phyloP scores from a whole-genome alignment of 257 asterid genomes.

The Solanum pimpinellifolium region DNA sequence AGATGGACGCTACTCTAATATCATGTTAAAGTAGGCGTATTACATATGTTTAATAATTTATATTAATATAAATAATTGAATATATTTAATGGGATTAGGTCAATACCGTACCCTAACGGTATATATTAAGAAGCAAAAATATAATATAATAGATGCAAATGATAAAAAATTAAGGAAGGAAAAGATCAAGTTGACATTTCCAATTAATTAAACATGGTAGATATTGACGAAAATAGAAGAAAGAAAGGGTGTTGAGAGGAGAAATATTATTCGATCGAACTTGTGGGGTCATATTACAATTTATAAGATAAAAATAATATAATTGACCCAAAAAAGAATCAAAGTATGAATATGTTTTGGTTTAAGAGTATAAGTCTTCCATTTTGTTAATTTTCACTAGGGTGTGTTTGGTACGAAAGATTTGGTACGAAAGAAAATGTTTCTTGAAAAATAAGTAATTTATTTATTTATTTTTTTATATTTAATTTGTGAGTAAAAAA shows the following conservation, averaged over 20 bases:
- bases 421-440: too few relatives aligned
- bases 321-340: neutral
- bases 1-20: too few relatives aligned
- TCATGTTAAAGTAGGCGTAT: too few relatives aligned
- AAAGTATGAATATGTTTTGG: neutral
- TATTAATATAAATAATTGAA: neutral
- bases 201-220: neutral
- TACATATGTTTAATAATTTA: neutral
- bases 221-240: neutral
- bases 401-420: too few relatives aligned
- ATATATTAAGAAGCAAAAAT: neutral
- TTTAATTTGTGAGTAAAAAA: too few relatives aligned
- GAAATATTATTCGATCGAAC: neutral
- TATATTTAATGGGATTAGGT: neutral
- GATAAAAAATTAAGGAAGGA: neutral
- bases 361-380: neutral
- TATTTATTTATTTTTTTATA: too few relatives aligned
- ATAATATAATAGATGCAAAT: neutral
- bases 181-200: neutral
- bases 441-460: too few relatives aligned
- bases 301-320: neutral
- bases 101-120: neutral
- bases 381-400: neutral
- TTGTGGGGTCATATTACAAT: neutral
- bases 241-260: neutral